A percentile compares a stretch with the other conserved stretches of the same genome.
Conservation (phyloP, 768 basidiomycete species). For the Ramaria sp. region DNA sequence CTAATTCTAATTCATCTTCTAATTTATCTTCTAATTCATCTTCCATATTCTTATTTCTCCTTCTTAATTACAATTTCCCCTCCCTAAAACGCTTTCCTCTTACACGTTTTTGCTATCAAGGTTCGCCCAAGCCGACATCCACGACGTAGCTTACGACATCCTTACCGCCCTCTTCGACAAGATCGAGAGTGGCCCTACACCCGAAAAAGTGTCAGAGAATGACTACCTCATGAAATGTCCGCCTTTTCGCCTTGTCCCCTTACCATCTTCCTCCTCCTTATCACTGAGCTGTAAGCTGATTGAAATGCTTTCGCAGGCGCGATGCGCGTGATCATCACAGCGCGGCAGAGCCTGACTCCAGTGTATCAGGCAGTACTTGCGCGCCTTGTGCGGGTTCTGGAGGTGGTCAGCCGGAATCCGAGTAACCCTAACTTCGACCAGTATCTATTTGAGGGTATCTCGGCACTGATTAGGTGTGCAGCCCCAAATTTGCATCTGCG, state of each 20-base stretch:
- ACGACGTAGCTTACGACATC: constrained; percentile 67
- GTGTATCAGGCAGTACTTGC: constrained; percentile 52
- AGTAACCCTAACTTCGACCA: constrained; percentile 98
- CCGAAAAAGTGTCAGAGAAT: constrained; percentile 94
- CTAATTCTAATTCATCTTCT: not conserved
- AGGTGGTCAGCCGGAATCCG: constrained; percentile 87
- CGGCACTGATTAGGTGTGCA: constrained; percentile 76
- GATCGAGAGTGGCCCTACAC: constrained; percentile 67
- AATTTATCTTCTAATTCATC: not conserved
- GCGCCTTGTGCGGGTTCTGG: constrained; percentile 75
- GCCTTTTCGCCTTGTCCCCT: constrained; percentile 16
- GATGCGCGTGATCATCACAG: constrained; percentile 89
- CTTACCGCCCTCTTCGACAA: constrained; percentile 63
- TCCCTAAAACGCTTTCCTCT: too few relatives aligned
- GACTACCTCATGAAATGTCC: constrained; percentile 96
- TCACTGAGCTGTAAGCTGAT: not conserved
- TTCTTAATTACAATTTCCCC: too few relatives aligned
- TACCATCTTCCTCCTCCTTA: not conserved
- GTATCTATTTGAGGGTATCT: constrained; percentile 92
- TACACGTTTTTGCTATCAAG: constrained; percentile 26
- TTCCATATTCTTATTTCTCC: not conserved
- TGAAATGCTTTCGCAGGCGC: constrained; percentile 42
- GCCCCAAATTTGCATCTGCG: not conserved
- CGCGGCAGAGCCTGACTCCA: constrained; percentile 65
- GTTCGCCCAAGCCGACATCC: constrained; percentile 81